Evolutionary conservation across 768 basidiomycete genomes (phyloP).

Genomic region (Tricholoma terreum): DNA sequence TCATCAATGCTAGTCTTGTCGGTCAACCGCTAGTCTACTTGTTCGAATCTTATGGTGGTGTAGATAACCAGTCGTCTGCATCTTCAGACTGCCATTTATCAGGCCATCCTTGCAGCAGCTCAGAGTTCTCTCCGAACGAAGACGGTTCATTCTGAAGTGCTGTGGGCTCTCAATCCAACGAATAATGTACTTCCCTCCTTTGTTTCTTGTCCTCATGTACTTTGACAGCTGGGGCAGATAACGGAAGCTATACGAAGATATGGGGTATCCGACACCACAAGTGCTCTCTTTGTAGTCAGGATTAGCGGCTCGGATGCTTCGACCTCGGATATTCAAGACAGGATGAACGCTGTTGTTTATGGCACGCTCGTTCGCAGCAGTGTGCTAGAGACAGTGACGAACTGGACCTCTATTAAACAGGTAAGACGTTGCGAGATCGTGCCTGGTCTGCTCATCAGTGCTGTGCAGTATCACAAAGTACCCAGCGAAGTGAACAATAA

Average conservation of each 20-base stretch:
- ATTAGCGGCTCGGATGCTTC: slow-evolving; percentile 42
- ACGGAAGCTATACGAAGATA: slow-evolving; percentile 84
- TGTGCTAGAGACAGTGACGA: slow-evolving; percentile 46
- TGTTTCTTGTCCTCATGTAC: background rate
- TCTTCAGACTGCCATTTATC: slow-evolving; percentile 79
- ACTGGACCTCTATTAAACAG: slow-evolving; percentile 76
- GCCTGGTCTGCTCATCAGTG: background rate
- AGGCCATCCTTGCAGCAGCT: slow-evolving; percentile 69
- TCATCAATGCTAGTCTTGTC: slow-evolving; percentile 84
- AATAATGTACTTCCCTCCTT: slow-evolving; percentile 49
- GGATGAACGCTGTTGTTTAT: slow-evolving; percentile 55
- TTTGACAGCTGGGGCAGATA: slow-evolving; percentile 51
- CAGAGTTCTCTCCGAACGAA: slow-evolving; percentile 69
- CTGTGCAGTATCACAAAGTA: slow-evolving; percentile 67
- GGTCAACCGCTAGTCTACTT: slow-evolving; percentile 25
- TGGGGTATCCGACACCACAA: slow-evolving; percentile 69
- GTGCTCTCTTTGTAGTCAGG: slow-evolving; percentile 68
- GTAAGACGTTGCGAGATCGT: slow-evolving; percentile 34
- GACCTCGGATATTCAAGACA: slow-evolving; percentile 39
- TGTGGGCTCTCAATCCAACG: slow-evolving; percentile 84
- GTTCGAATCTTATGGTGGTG: background rate
- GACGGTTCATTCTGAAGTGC: slow-evolving; percentile 87
- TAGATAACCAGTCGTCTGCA: slow-evolving; percentile 83
- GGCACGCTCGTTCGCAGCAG: slow-evolving; percentile 53
- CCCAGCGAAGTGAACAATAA: slow-evolving; percentile 44